These are phyloP conservation scores for Tricholoma hemisulphureum DNA, from an alignment of 768 basidiomycete genomes.

Conservation along the genomic window DNA sequence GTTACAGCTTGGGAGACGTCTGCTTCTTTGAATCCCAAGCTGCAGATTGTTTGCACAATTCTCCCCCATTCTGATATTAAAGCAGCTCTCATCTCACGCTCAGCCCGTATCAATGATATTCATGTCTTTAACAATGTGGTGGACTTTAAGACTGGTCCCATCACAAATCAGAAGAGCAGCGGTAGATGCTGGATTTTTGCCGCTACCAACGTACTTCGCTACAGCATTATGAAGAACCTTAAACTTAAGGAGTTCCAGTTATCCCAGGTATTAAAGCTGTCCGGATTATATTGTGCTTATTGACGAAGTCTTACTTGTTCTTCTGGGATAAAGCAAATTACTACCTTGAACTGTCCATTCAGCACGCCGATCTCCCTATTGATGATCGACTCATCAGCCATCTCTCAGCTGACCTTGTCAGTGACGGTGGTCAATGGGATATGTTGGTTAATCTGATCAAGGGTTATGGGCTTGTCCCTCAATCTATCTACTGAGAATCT, in stretches of 20 bases:
- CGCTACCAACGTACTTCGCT: slow-evolving; percentile 82
- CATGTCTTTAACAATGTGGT: slow-evolving; percentile 84
- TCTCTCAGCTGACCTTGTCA: slow-evolving; percentile 74
- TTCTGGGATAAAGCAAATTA: slow-evolving; percentile 96
- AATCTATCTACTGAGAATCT: slow-evolving; percentile 79
- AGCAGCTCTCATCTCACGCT: slow-evolving; percentile 60
- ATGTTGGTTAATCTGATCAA: slow-evolving; percentile 66
- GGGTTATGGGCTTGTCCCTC: slow-evolving; percentile 87
- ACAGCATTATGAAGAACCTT: slow-evolving; percentile 81
- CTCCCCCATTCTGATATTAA: slow-evolving; percentile 68
- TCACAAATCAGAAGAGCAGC: slow-evolving; percentile 84
- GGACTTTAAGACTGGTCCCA: slow-evolving; percentile 77
- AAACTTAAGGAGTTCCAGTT: slow-evolving; percentile 89
- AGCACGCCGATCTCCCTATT: slow-evolving; percentile 74
- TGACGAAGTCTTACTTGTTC: slow-evolving; percentile 75
- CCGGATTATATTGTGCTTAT: neutral
- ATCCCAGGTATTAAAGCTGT: slow-evolving; percentile 60
- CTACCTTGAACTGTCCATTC: slow-evolving; percentile 84
- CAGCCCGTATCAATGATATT: slow-evolving; percentile 57
- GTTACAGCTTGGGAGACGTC: slow-evolving; percentile 67
- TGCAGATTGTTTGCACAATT: slow-evolving; percentile 73
- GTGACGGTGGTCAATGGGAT: slow-evolving; percentile 95
- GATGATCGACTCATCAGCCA: slow-evolving; percentile 82
- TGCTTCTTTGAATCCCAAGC: slow-evolving; percentile 55
- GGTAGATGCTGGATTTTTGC: slow-evolving; percentile 97